Conservation (phyloP, 768 basidiomycete species). For the Dioszegia crocea region DNA sequence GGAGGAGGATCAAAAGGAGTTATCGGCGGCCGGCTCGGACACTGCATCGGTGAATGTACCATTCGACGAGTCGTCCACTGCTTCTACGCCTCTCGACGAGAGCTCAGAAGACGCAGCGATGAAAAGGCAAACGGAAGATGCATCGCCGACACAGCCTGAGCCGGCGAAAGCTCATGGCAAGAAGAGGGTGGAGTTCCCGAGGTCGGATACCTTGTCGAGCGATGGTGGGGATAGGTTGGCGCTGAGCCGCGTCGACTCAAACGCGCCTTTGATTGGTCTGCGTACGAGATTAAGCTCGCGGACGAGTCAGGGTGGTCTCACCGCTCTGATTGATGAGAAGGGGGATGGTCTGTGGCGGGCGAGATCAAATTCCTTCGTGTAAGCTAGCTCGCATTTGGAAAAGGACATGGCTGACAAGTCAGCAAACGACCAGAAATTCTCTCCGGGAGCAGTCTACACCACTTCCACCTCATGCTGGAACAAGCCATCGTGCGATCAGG, state of each 20-base stretch:
- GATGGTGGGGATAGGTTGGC: conserved; percentile 21
- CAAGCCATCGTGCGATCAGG: conserved; percentile 81
- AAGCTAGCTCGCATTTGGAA: conserved; percentile 45
- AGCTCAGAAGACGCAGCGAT: conserved; percentile 5
- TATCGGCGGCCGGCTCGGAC: neutral
- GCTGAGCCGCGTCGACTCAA: conserved; percentile 23
- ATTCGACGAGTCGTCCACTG: neutral
- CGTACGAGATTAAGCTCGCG: conserved; percentile 36
- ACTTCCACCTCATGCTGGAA: conserved; percentile 82
- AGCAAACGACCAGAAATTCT: conserved; percentile 57
- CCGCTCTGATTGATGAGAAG: conserved; percentile 39
- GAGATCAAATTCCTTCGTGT: conserved; percentile 85
- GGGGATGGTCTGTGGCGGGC: conserved; percentile 63
- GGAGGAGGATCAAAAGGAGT: conserved; percentile 46
- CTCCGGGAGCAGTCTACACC: conserved; percentile 78
- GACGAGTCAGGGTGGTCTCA: conserved; percentile 38
- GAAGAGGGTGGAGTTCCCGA: conserved; percentile 20
- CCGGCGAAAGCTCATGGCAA: neutral
- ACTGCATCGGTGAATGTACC: neutral
- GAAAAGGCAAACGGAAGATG: neutral
- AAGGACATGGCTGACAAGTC: neutral
- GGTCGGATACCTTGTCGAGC: conserved; percentile 33
- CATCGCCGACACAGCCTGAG: neutral
- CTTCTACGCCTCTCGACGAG: neutral
- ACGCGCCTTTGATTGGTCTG: conserved; percentile 32